These are phyloP conservation scores for Colletotrichum sp. DNA, from an alignment of 2,329 filamentous ascomycete species.

Conservation along the genomic window DNA sequence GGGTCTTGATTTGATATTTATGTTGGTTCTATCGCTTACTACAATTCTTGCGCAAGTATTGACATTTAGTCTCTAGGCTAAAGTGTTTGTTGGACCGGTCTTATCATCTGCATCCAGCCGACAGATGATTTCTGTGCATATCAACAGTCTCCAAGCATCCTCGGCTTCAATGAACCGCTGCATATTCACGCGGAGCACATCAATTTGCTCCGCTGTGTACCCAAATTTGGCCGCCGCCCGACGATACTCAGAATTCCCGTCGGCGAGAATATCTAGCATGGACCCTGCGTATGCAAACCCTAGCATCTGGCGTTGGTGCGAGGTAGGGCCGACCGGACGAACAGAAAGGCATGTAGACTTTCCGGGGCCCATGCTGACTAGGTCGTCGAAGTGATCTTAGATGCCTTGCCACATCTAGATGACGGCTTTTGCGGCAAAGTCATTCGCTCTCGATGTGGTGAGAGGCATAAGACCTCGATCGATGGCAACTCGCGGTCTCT, in stretches of 20 bases:
- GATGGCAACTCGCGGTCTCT: neutral
- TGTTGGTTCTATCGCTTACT: neutral
- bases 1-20: neutral
- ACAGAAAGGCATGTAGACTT: neutral
- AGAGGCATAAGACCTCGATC: neutral
- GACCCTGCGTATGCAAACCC: neutral
- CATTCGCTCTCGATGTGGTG: neutral
- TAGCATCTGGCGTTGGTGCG: neutral
- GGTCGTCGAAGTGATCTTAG: neutral
- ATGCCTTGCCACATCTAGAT: neutral
- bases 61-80: neutral
- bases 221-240: constrained; percentile 1
- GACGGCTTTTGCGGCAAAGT: neutral
- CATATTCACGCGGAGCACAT: neutral
- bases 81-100: neutral
- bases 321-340: neutral
- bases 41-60: neutral
- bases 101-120: neutral
- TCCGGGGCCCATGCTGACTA: neutral
- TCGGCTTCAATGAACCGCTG: neutral
- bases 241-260: constrained; percentile 1
- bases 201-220: constrained; percentile 2
- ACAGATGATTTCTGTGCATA: constrained; percentile 12
- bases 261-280: constrained; percentile 8
- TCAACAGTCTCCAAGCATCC: neutral